phyloP scores from a whole-genome alignment of 2,329 filamentous ascomycete species.

The Drechslerella coelobrocha region DNA sequence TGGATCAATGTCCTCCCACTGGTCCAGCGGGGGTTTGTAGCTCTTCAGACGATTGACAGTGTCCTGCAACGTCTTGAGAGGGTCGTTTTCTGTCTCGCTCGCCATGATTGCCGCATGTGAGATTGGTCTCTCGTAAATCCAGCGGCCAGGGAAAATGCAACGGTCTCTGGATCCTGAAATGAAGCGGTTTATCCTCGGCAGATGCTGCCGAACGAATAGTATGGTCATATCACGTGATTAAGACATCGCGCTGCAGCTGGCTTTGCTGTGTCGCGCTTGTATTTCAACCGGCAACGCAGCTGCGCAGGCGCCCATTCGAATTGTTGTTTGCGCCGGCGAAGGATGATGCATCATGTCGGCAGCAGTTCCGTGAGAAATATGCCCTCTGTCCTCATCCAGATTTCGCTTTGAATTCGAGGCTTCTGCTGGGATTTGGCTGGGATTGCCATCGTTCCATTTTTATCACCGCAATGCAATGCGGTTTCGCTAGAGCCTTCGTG shows the following conservation, averaged over 20 bases:
- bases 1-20: slow-evolving; percentile 44
- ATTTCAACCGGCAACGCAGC: too few species aligned
- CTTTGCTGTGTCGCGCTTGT: slow-evolving; percentile 7
- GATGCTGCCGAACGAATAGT: slow-evolving; percentile 22
- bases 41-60: slow-evolving; percentile 39
- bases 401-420: too few species aligned
- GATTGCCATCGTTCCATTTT: too few species aligned
- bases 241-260: neutral
- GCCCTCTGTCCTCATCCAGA: too few species aligned
- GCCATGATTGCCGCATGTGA: slow-evolving; percentile 28
- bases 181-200: slow-evolving; percentile 41
- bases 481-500: too few species aligned
- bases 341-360: too few species aligned
- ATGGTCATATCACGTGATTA: slow-evolving; percentile 41
- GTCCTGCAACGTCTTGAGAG: slow-evolving; percentile 32
- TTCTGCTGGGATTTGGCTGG: too few species aligned
- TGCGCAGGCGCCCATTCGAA: neutral
- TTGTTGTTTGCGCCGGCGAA: neutral
- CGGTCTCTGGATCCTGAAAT: slow-evolving; percentile 18
- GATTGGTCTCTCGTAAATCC: slow-evolving; percentile 5
- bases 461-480: too few species aligned
- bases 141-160: slow-evolving; percentile 17
- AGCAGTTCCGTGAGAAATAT: too few species aligned
- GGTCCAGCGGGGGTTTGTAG: slow-evolving; percentile 48
- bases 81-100: slow-evolving; percentile 17